Conservation (phyloP, 2,329 filamentous ascomycete genomes). For the Aquanectria penicillioides region DNA sequence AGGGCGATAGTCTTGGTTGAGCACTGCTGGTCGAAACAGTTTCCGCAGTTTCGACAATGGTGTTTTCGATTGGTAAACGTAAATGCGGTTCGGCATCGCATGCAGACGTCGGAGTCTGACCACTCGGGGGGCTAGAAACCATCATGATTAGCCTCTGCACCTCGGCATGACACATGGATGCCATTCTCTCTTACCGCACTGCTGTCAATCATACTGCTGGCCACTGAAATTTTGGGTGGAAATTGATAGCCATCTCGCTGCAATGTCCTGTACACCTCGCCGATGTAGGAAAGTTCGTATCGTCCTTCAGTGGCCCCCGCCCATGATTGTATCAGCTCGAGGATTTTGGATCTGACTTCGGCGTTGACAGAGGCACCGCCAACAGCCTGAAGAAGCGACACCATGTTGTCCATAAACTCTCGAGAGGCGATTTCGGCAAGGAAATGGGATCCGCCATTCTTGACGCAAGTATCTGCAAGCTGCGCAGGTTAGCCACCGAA, state of each 20-base stretch:
- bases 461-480: conserved; percentile 98
- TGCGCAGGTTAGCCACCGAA: conserved; percentile 42
- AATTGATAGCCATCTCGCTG: conserved; percentile 90
- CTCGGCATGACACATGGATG: not conserved
- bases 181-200: conserved; percentile 76
- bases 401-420: conserved; percentile 98
- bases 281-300: conserved; percentile 84
- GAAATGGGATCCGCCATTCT: conserved; percentile 97
- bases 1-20: conserved; percentile 89
- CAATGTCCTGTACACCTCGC: conserved; percentile 84
- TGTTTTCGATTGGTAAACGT: conserved; percentile 99
- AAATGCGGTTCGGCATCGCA: conserved; percentile 95
- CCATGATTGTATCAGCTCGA: conserved; percentile 95
- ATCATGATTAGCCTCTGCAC: conserved; percentile 14
- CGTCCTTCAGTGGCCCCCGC: conserved; percentile 88
- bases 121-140: conserved; percentile 84
- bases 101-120: conserved; percentile 97
- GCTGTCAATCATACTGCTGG: conserved; percentile 98
- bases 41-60: conserved; percentile 97
- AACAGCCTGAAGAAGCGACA: conserved; percentile 86
- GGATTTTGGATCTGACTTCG: conserved; percentile 88
- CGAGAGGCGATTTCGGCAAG: conserved; percentile 93
- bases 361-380: conserved; percentile 79
- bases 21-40: conserved; percentile 95
- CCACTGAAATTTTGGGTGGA: conserved; percentile 84